Evolutionary conservation across 768 basidiomycete genomes (phyloP).

Genomic region (Tylopilus sp.): DNA sequence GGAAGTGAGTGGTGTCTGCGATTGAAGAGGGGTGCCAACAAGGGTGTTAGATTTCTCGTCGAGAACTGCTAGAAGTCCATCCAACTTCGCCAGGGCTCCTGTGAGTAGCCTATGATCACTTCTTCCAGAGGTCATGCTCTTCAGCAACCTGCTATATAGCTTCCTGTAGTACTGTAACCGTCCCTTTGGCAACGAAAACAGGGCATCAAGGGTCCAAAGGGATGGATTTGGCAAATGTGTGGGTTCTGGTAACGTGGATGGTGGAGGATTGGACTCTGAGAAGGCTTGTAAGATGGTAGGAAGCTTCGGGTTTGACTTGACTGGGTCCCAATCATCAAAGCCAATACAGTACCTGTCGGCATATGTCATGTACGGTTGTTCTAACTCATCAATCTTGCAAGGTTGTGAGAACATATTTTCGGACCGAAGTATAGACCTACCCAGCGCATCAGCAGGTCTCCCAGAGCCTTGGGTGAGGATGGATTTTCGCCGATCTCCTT

Average conservation of each 20-base stretch:
- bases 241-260: conserved; percentile 37
- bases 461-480: conserved; percentile 87
- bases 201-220: conserved; percentile 79
- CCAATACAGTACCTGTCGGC: conserved; percentile 65
- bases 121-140: conserved; percentile 80
- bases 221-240: conserved; percentile 35
- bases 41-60: conserved; percentile 52
- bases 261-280: conserved; percentile 61
- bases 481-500: conserved; percentile 93
- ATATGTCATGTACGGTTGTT: conserved; percentile 82
- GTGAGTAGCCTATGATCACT: conserved; percentile 83
- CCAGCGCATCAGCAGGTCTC: conserved; percentile 97
- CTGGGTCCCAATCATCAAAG: conserved; percentile 82
- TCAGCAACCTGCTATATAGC: conserved; percentile 80
- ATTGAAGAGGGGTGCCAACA: conserved; percentile 9
- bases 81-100: conserved; percentile 78
- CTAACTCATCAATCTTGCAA: conserved; percentile 84
- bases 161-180: conserved; percentile 91
- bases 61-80: conserved; percentile 62
- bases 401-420: conserved; percentile 17
- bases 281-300: conserved; percentile 64
- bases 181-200: conserved; percentile 83
- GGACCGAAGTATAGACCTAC: conserved; percentile 43
- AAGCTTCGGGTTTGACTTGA: conserved; percentile 73
- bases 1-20: background rate